phyloP scores from a whole-genome alignment of 2,329 filamentous ascomycete genomes.

The Laburnicola sp. region DNA sequence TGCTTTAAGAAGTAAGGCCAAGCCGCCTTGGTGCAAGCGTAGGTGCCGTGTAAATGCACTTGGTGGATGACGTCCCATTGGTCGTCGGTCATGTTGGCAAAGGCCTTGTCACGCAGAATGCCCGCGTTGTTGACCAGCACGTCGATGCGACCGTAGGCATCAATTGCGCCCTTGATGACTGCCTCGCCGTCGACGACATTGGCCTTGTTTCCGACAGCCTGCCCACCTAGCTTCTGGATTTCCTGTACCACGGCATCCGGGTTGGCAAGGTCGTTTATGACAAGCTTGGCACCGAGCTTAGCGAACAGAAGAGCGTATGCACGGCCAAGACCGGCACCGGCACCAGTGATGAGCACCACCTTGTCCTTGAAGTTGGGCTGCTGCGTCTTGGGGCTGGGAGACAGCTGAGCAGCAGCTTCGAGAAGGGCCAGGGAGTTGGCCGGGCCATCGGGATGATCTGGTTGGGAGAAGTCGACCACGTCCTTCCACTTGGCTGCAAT shows the following conservation, averaged over 20 bases:
- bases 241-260: conserved; percentile 89
- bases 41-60: conserved; percentile 91
- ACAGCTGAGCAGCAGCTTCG: conserved; percentile 35
- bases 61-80: conserved; percentile 91
- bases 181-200: conserved; percentile 90
- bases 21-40: conserved; percentile 94
- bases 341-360: conserved; percentile 44
- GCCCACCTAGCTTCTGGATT: conserved; percentile 85
- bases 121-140: no score
- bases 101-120: conserved; percentile 96
- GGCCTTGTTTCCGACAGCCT: conserved; percentile 90
- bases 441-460: conserved; percentile 80
- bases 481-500: conserved; percentile 88
- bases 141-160: conserved; percentile 89
- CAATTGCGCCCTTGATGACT: conserved; percentile 90
- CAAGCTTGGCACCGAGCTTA: conserved; percentile 79
- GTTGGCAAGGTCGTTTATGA: conserved; percentile 94
- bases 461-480: conserved; percentile 80
- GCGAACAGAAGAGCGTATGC: conserved; percentile 87
- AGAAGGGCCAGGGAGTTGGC: conserved; percentile 83
- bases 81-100: conserved; percentile 94
- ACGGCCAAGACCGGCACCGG: conserved; percentile 71
- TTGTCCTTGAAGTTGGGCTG: conserved; percentile 44
- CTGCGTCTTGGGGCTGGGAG: conserved; percentile 38
- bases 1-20: conserved; percentile 98